Base-by-base conservation (phyloP, 1,284 basidiomycete genomes). In the Pyrrhoderma noxium region DNA sequence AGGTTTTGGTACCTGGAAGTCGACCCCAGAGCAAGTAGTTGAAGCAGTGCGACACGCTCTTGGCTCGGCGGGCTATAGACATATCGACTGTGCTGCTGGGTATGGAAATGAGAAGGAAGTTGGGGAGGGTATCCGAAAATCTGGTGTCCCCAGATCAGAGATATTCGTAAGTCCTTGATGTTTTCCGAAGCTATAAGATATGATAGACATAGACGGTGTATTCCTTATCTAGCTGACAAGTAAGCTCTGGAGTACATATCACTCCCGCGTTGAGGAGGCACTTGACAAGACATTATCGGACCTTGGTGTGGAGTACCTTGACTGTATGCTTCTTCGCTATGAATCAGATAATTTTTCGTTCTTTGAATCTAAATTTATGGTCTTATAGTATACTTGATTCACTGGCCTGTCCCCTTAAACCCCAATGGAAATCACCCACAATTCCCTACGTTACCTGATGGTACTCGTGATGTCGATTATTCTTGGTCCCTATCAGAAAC, bases 1-100 rank as follows among this genome's bases (percentile, higher is more conserved):
- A 55, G 89, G 87, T 19, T 77, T 93, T 43, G 89, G 80, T n/a
- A 90, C 89, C 27, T 92, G 88, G 88, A 82, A 85, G 63, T 83
- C 84, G 22, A 61, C 73, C 54, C 80, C 87, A 8, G 57, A 64
- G 25, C 44, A 55, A 37, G 53, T 55, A 25, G 42, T 54, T 19
- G 52, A 51, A 49, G 87, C 88, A 19, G 89, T 93, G 52, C 76
- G 82, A 60, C 73, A 74, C 59, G 89, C 89, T 0, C 68, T 93
- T 58, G 52, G 27, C 1, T 81, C 76, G 63, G 71, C 71, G 39
- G 89, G 89, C 5, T 92, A 92, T 71, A 76, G 70, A 56, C 81
- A 82, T 64, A 78, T 92, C 60, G 89, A 91, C 63, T 84, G 68
- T 60, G 16, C 70, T 69, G 55, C 61, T 40, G 52, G 47, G 13